phyloP scores from a whole-genome alignment of 2,329 filamentous ascomycete genomes.

The Colletotrichum lini region DNA sequence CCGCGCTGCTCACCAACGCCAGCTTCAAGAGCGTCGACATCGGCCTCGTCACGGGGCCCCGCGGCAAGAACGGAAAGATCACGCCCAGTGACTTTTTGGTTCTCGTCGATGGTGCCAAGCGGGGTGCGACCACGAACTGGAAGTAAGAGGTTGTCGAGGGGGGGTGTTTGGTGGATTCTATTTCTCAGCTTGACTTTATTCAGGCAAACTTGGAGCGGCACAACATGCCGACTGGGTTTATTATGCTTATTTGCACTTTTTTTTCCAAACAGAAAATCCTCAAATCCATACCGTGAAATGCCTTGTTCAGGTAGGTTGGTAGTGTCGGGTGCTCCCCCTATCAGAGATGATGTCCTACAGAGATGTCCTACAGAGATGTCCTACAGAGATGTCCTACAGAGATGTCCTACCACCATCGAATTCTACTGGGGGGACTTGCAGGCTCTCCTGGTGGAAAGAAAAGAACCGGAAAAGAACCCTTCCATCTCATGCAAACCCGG shows the following conservation, averaged over 20 bases:
- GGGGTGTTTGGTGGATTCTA: neutral
- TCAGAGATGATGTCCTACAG: too few relatives aligned
- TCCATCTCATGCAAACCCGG: too few relatives aligned
- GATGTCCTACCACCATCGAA: too few relatives aligned
- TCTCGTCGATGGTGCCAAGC: slow-evolving; percentile 28
- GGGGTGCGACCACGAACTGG: slow-evolving; percentile 38
- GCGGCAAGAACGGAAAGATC: slow-evolving; percentile 38
- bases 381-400: too few relatives aligned
- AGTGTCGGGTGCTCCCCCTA: neutral
- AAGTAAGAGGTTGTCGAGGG: neutral
- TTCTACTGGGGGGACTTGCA: too few relatives aligned
- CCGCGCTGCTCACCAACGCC: slow-evolving; percentile 16
- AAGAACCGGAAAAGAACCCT: too few relatives aligned
- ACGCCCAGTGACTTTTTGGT: slow-evolving; percentile 37
- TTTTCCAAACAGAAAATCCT: neutral
- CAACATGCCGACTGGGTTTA: too few relatives aligned
- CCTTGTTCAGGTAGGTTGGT: too few relatives aligned
- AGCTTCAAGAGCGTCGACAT: slow-evolving; percentile 38
- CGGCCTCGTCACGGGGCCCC: slow-evolving; percentile 26
- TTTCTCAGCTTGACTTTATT: neutral
- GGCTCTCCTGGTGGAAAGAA: too few relatives aligned
- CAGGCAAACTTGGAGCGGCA: neutral
- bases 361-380: too few relatives aligned
- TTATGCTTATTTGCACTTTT: too few relatives aligned
- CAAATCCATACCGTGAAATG: neutral